A percentile compares a stretch with the other conserved stretches of the same genome.
These are phyloP conservation scores for Leptographium wingfieldii DNA, from an alignment of 2,329 filamentous ascomycete species.

Conservation along the genomic window DNA sequence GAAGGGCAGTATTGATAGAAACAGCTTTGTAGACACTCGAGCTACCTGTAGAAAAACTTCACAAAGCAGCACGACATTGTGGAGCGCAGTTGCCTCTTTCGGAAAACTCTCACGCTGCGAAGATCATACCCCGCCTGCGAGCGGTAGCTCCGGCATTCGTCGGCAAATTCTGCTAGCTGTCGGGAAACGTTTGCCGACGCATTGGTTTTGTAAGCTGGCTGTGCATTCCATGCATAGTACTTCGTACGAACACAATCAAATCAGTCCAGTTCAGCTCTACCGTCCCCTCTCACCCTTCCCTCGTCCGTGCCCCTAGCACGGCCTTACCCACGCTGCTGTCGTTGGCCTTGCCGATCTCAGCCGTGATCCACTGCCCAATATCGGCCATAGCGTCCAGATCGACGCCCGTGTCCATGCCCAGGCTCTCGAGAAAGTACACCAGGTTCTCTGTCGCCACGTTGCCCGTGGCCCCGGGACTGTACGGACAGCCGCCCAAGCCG, in stretches of 20 bases:
- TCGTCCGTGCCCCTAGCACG: conserved; percentile 36
- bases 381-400: conserved; percentile 53
- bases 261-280: background rate
- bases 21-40: too few species aligned
- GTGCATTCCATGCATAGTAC: background rate
- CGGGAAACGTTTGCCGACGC: background rate
- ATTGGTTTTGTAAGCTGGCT: background rate
- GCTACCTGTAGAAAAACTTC: too few species aligned
- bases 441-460: conserved; percentile 80
- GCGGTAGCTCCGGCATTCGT: background rate
- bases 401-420: conserved; percentile 64
- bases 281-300: conserved; percentile 2
- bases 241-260: too few species aligned
- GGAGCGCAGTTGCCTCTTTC: background rate
- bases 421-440: conserved; percentile 62
- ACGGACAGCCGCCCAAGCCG: conserved; percentile 75
- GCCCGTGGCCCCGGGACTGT: conserved; percentile 72
- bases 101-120: background rate
- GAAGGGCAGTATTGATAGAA: too few species aligned
- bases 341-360: conserved; percentile 48
- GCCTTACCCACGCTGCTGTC: conserved; percentile 53
- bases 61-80: background rate
- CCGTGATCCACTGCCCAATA: conserved; percentile 61
- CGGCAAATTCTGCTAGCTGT: background rate
- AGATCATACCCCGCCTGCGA: background rate